A percentile compares a stretch with the other conserved stretches of the same genome.
Conservation (phyloP, 208 protist genomes). For the Crithidia bombi region DNA sequence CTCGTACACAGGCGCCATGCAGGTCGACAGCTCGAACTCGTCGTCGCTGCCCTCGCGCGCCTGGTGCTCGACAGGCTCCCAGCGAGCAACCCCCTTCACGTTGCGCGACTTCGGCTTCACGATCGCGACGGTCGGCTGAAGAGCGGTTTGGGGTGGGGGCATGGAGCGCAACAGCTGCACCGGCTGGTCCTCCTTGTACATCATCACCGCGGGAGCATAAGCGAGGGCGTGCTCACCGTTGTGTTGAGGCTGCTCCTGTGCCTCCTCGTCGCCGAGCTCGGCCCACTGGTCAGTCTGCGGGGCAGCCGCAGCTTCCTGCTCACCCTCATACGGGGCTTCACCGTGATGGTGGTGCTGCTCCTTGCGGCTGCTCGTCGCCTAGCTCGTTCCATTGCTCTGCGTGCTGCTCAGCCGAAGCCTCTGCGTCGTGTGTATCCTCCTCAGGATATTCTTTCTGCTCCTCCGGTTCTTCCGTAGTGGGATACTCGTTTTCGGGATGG, state of each 20-base stretch:
- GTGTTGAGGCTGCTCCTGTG: not conserved
- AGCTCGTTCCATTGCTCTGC: not conserved
- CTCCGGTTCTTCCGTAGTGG: not conserved
- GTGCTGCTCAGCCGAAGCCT: not conserved
- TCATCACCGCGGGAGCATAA: not conserved
- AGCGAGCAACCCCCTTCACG: constrained; percentile 44
- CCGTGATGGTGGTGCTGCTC: not conserved
- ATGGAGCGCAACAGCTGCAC: not conserved
- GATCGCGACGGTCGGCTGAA: constrained; percentile 2
- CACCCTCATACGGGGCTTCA: not conserved
- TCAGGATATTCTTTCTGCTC: constrained; percentile 1
- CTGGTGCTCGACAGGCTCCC: constrained; percentile 51
- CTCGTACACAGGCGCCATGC: constrained; percentile 31
- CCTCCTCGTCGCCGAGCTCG: constrained; percentile 14
- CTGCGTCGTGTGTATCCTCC: not conserved
- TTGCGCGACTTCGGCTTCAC: constrained; percentile 48
- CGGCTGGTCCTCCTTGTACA: constrained; percentile 4
- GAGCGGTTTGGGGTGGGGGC: constrained; percentile 7
- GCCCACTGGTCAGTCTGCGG: not conserved
- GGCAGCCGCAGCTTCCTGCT: not conserved
- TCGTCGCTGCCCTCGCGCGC: constrained; percentile 55
- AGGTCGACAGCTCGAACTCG: constrained; percentile 71
- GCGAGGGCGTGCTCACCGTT: not conserved
- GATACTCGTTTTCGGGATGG: constrained; percentile 2
- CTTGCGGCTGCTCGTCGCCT: not conserved